Percentiles rank a stretch among this genome's conserved stretches.
Conservation (phyloP, 1,284 basidiomycete genomes). For the Moesziomyces globuligerus region DNA sequence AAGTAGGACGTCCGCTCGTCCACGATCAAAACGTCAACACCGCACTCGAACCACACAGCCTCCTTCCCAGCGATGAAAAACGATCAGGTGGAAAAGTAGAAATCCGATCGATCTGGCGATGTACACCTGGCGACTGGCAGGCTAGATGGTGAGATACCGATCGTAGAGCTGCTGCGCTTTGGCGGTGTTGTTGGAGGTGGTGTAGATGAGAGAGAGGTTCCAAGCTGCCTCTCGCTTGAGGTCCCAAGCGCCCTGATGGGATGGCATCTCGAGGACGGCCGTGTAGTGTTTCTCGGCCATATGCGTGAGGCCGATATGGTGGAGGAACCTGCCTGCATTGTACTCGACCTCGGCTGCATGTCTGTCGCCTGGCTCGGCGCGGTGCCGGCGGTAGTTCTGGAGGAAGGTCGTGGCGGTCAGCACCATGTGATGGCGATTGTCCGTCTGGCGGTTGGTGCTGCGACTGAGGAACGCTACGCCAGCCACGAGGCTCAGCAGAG, state of each 20-base stretch:
- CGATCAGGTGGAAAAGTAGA: no score
- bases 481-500: slow-evolving; percentile 82
- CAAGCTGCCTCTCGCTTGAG: slow-evolving; percentile 60
- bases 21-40: no score
- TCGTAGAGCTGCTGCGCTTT: slow-evolving; percentile 39
- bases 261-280: slow-evolving; percentile 30
- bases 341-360: slow-evolving; percentile 78
- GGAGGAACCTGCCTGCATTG: slow-evolving; percentile 89
- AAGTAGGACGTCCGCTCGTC: no score
- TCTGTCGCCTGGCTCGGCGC: slow-evolving; percentile 71
- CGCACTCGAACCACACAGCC: no score
- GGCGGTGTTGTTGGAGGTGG: slow-evolving; percentile 36
- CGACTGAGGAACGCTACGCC: slow-evolving; percentile 86
- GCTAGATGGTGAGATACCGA: slow-evolving; percentile 38
- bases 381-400: slow-evolving; percentile 71
- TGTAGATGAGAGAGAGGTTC: slow-evolving; percentile 60
- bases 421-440: slow-evolving; percentile 82
- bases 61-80: no score
- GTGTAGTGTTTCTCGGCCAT: slow-evolving; percentile 59
- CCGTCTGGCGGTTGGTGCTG: slow-evolving; percentile 90
- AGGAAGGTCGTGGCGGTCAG: slow-evolving; percentile 49
- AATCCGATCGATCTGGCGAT: no score
- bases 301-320: slow-evolving; percentile 74
- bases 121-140: no score
- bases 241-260: slow-evolving; percentile 1